phyloP scores from a whole-genome alignment of 2,329 filamentous ascomycete species.

The Thielaviopsis populi region DNA sequence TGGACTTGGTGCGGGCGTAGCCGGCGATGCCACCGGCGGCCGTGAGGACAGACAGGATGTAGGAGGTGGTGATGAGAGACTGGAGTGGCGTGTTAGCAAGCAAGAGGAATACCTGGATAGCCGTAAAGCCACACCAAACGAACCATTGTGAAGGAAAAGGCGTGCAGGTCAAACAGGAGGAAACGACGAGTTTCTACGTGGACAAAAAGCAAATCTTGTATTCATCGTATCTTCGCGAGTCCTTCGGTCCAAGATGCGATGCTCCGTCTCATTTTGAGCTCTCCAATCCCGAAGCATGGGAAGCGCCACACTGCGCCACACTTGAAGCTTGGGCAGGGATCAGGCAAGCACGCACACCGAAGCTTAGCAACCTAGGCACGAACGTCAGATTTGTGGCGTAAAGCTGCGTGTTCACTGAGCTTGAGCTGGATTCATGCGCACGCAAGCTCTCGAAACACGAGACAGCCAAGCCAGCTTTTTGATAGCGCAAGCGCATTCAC shows the following conservation, averaged over 20 bases:
- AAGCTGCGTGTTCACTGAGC: constrained; percentile 17
- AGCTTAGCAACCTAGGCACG: constrained; percentile 4
- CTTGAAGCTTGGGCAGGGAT: background rate
- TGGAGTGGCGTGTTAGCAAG: constrained; percentile 16
- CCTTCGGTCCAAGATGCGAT: background rate
- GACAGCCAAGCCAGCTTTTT: background rate
- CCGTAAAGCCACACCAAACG: background rate
- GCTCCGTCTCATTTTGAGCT: background rate
- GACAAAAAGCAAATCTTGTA: background rate
- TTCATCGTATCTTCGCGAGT: background rate
- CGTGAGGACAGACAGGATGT: constrained; percentile 65
- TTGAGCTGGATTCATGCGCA: constrained; percentile 1
- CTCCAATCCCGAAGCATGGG: background rate
- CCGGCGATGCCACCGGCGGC: constrained; percentile 78
- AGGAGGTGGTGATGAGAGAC: constrained; percentile 42
- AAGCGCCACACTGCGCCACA: constrained; percentile 8
- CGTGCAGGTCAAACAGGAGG: background rate
- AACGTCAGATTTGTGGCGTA: constrained; percentile 17
- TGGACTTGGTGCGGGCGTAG: constrained; percentile 67
- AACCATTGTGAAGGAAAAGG: constrained; percentile 5
- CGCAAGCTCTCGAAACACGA: background rate
- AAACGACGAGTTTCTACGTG: background rate
- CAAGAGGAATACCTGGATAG: background rate
- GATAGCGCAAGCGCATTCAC: constrained; percentile 2
- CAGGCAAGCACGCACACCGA: background rate